Evolutionary conservation across 805 yeast species (phyloP).

Genomic region (Jamesozyma spencerorum): DNA sequence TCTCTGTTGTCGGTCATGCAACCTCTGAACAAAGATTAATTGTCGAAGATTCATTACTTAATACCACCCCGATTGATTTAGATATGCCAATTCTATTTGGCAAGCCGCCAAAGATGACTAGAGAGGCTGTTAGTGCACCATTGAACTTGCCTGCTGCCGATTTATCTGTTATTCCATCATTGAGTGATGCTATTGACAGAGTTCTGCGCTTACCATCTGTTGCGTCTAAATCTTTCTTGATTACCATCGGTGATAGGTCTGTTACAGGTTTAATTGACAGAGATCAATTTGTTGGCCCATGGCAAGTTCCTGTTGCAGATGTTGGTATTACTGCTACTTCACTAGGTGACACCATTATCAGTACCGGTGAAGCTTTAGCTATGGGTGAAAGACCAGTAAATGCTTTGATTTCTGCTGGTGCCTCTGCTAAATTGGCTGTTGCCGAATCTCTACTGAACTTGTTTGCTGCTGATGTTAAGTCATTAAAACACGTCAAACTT

Average conservation of each 20-base stretch:
- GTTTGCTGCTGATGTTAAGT: conserved; percentile 79
- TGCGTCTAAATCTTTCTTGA: conserved; percentile 87
- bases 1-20: conserved; percentile 91
- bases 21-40: conserved; percentile 76
- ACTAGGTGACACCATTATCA: conserved; percentile 57
- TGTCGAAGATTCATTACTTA: conserved; percentile 67
- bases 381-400: conserved; percentile 93
- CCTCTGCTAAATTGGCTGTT: conserved; percentile 90
- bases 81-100: conserved; percentile 94
- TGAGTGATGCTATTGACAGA: conserved; percentile 64
- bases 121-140: conserved; percentile 56
- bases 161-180: conserved; percentile 30
- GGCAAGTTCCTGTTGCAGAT: conserved; percentile 99
- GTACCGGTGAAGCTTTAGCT: conserved; percentile 94
- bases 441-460: conserved; percentile 89
- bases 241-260: conserved; percentile 98
- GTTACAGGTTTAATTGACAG: conserved; percentile 94
- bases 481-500: conserved; percentile 65
- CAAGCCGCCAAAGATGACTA: conserved; percentile 92
- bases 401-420: conserved; percentile 80
- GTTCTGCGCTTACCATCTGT: conserved; percentile 87
- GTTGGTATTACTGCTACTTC: conserved; percentile 94
- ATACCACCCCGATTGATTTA: conserved; percentile 84
- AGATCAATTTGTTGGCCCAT: conserved; percentile 98
- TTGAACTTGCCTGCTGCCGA: conserved; percentile 37